Base-by-base conservation (phyloP, 2,329 filamentous ascomycete genomes). In the Colletotrichum caudatum region DNA sequence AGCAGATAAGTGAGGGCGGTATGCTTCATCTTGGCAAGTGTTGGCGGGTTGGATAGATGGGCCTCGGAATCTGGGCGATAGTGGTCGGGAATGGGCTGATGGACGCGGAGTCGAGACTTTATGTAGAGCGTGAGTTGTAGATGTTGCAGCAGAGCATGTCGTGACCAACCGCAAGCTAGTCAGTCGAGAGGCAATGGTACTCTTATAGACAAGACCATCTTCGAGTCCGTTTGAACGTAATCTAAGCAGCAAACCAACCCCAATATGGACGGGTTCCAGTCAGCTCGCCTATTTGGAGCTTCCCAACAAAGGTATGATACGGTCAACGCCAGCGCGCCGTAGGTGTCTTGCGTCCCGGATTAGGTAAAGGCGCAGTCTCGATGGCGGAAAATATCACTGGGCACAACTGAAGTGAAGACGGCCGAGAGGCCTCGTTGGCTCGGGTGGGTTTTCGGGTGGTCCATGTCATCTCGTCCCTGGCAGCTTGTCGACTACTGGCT, bases 1-100 rank as follows among this genome's bases (percentile, higher is more conserved):
- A 80, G 75, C 71, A 80, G 62, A 39, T 75, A 16, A 26, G 73
- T 46, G 74, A 76, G 46, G 62, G 76, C 74, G 65, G 77, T 76
- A 77, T 77, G 76, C 75, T 78, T 78, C 79, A 80, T 80, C 16
- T 75, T 79, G 72, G n/a, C 53, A 26, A 20, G 7, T 18, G n/a
- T 50, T 35, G 39, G 0, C n/a, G 39, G 26, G 20, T 35, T 12
- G 3, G 26, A 35, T 9, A 12, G 11, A 44, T 58, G 26, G 37
- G 46, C n/a, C 12, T 63, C 44, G 46, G 29, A 29, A 18, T 11
- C 14, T 29, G n/a, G 9, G 26, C 50, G n/a, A 5, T 11, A 23
- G 63, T 35, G n/a, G 46, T 14, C 29, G 37, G 37, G 20, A 3
- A 8, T 7, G 18, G 39, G 11, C 3, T 39, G 23, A 33, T 23